Evolutionary conservation across 441 rosid species (phyloP).

Genomic region (Omphalea diandra): DNA sequence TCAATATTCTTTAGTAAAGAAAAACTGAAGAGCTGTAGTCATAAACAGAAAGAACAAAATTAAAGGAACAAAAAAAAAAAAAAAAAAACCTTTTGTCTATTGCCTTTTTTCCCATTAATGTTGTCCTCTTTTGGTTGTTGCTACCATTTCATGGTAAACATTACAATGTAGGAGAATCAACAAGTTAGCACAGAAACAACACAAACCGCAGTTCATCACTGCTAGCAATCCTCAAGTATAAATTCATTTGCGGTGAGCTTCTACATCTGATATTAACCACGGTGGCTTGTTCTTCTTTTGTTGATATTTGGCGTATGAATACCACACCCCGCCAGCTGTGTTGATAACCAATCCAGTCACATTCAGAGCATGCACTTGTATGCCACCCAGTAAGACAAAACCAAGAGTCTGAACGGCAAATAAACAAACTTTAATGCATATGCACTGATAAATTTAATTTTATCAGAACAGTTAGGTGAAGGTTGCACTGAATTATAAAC

Average conservation of each 20-base stretch:
- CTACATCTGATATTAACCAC: slow-evolving; percentile 51
- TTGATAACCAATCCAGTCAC: slow-evolving; percentile 83
- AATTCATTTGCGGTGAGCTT: slow-evolving; percentile 59
- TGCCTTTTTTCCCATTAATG: neutral
- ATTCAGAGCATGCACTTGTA: slow-evolving; percentile 80
- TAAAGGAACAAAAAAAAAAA: neutral
- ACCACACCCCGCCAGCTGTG: slow-evolving; percentile 95
- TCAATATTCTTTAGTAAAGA: neutral
- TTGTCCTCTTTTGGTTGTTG: neutral
- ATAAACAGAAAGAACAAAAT: too few species aligned
- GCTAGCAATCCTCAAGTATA: neutral
- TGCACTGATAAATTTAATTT: neutral
- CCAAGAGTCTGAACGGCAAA: slow-evolving; percentile 62
- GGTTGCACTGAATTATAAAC: neutral
- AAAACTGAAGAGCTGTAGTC: neutral
- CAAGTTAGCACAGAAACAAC: neutral
- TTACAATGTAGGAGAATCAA: neutral
- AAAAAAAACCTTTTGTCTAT: neutral
- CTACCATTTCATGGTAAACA: slow-evolving; percentile 4
- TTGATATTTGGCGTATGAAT: slow-evolving; percentile 77
- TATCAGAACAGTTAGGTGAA: neutral
- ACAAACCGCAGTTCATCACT: neutral
- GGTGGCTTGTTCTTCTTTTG: slow-evolving; percentile 62
- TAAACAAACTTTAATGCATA: slow-evolving; percentile 10
- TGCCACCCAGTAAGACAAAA: slow-evolving; percentile 87